Percentiles rank a stretch among this genome's conserved stretches.
Evolutionary conservation across 768 basidiomycete species (phyloP).

Genomic region (Scleroderma citrinum): DNA sequence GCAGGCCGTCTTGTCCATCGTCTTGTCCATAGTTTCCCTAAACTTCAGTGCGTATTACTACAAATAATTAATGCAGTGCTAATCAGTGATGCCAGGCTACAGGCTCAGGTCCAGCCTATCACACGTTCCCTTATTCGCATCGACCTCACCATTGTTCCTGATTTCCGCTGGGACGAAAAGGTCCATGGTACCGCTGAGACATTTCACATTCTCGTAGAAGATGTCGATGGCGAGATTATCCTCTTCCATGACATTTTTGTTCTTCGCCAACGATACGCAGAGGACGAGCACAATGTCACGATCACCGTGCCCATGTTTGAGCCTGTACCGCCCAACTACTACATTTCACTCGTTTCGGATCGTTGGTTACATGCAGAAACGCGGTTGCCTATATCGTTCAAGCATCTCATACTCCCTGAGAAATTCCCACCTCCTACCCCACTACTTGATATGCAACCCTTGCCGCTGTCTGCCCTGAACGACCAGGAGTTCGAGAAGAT

Average conservation of each 20-base stretch:
- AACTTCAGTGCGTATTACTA: slow-evolving; percentile 60
- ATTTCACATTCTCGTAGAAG: slow-evolving; percentile 92
- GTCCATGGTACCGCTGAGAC: slow-evolving; percentile 84
- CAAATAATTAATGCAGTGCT: slow-evolving; percentile 1
- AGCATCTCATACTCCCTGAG: slow-evolving; percentile 94
- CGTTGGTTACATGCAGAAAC: slow-evolving; percentile 96
- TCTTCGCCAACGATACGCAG: slow-evolving; percentile 85
- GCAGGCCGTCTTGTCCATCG: slow-evolving; percentile 89
- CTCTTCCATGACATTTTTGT: slow-evolving; percentile 94
- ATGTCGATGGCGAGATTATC: slow-evolving; percentile 94
- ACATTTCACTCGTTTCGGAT: slow-evolving; percentile 91
- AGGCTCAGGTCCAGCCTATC: slow-evolving; percentile 95
- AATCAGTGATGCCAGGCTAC: slow-evolving; percentile 45
- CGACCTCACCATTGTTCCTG: slow-evolving; percentile 92
- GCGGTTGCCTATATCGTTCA: slow-evolving; percentile 92
- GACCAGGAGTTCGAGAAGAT: slow-evolving; percentile 89
- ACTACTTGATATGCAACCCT: slow-evolving; percentile 85
- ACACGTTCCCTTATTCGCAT: slow-evolving; percentile 89
- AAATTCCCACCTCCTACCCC: slow-evolving; percentile 93
- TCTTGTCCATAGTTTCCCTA: slow-evolving; percentile 94
- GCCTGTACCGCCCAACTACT: slow-evolving; percentile 97
- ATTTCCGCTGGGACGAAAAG: slow-evolving; percentile 97
- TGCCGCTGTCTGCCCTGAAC: slow-evolving; percentile 87
- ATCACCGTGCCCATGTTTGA: slow-evolving; percentile 96
- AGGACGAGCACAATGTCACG: slow-evolving; percentile 91